Conservation (phyloP, 2,329 filamentous ascomycete species). For the Fusarium sp. region DNA sequence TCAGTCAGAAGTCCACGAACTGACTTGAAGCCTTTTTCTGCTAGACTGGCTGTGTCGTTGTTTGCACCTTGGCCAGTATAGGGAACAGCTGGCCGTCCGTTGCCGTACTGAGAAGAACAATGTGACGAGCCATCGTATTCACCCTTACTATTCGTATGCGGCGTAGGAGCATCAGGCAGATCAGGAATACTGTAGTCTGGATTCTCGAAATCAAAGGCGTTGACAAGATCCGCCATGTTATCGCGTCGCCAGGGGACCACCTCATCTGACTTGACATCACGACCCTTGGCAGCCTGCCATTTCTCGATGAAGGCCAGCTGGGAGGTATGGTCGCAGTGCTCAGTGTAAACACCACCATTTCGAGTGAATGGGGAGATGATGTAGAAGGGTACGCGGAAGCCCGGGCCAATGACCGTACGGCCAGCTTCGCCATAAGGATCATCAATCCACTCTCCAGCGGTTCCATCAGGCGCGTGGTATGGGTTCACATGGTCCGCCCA, state of each 20-base stretch:
- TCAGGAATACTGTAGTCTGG: neutral
- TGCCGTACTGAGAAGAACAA: constrained; percentile 2
- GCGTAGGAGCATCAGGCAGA: neutral
- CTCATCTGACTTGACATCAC: neutral
- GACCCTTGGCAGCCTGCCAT: constrained; percentile 25
- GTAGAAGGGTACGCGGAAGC: constrained; percentile 15
- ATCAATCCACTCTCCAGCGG: constrained; percentile 18
- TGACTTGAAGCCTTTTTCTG: constrained; percentile 11
- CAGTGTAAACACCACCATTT: constrained; percentile 18
- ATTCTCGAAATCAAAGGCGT: constrained; percentile 23
- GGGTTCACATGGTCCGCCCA: constrained; percentile 21
- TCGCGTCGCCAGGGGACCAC: constrained; percentile 17
- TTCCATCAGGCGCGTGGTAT: neutral
- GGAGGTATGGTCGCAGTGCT: constrained; percentile 18
- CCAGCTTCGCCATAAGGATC: constrained; percentile 14
- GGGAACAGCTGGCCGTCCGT: neutral
- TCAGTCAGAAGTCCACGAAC: constrained; percentile 12
- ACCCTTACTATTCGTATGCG: neutral
- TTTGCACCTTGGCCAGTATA: neutral
- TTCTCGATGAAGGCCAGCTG: neutral
- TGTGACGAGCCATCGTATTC: constrained; percentile 12
- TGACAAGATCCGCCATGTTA: constrained; percentile 22
- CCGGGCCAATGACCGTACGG: neutral
- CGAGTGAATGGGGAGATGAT: constrained; percentile 20
- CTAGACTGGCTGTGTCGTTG: constrained; percentile 1